Base-by-base conservation (phyloP, 2,329 filamentous ascomycete species). In the Cercospora nicotianae region DNA sequence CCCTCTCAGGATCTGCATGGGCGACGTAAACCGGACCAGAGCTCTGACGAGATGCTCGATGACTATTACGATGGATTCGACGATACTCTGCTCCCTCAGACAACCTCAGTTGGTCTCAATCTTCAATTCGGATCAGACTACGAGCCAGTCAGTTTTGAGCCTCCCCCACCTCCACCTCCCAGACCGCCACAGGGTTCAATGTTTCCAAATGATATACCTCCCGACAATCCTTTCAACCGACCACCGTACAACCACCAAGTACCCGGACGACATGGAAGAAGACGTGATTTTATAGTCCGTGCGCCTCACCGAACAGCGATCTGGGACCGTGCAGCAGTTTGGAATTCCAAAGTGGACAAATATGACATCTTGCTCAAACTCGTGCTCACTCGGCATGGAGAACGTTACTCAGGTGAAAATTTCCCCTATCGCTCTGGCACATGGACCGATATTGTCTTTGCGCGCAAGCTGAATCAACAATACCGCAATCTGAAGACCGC, bases 371-470 rank as follows among this genome's bases (percentile, higher is more conserved):
- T 20, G 10, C 55, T 72, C 20, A 67, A 66, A 30, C 68, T 72
- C 20, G 64, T 72, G 2, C 45, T 72, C 3, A 72, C 68, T 13
- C 60, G 70, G n/a, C 68, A 69, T 8, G 70, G 70, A 12, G 66
- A 72, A 23, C 55, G 68, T 3, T 70, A 66, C 59, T 68, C 66
- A n/a, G 58, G 68, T 23, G 60, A 57, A 12, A 58, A 33, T 18
- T 68, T 68, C 13, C 7, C 60, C 20, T 60, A 60, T 42, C 57
- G 64, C 7, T 30, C 28, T 1, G 42, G 55, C 48, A 70, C 48
- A 8, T 72, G 70, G 70, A 63, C 64, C 20, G 70, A 72, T 55
- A 53, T 63, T n/a, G 62, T 30, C 13, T 67, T 72, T 20, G 70
- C 70, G 2, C 57, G 55, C 10, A 63, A 61, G 1, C 59, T 72